phyloP scores from a whole-genome alignment of 768 basidiomycete species.

The Boletellus ananas region DNA sequence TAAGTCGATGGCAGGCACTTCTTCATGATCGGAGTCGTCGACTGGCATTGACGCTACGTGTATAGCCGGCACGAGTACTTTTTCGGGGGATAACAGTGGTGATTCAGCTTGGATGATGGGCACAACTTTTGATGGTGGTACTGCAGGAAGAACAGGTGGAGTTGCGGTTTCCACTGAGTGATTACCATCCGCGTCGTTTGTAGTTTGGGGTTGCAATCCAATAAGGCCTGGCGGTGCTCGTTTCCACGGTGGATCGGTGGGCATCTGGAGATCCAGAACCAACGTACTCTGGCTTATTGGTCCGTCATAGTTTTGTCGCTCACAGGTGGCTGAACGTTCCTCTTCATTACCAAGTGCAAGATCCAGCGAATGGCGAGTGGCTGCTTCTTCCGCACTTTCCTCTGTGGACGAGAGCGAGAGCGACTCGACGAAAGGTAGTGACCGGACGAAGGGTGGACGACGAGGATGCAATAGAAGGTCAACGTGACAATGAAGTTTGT shows the following conservation, averaged over 20 bases:
- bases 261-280: background rate
- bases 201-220: conserved; percentile 1
- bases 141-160: background rate
- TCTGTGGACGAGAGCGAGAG: conserved; percentile 60
- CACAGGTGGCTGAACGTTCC: background rate
- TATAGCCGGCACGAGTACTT: conserved; percentile 1
- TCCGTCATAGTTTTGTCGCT: conserved; percentile 1
- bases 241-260: background rate
- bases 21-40: conserved; percentile 61
- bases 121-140: background rate
- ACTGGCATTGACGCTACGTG: conserved; percentile 11
- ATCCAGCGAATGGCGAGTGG: conserved; percentile 40
- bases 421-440: conserved; percentile 59
- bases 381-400: conserved; percentile 60
- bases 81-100: background rate
- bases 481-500: conserved; percentile 35
- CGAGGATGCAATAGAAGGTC: conserved; percentile 77
- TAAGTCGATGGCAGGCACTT: conserved; percentile 75
- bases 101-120: background rate
- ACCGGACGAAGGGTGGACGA: conserved; percentile 68
- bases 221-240: background rate
- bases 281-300: background rate
- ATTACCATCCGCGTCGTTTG: background rate
- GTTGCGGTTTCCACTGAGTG: background rate
- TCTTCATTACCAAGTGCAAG: conserved; percentile 26